Evolutionary conservation across 306 rosid species (phyloP).

Genomic region (Quercus aquifolioides): DNA sequence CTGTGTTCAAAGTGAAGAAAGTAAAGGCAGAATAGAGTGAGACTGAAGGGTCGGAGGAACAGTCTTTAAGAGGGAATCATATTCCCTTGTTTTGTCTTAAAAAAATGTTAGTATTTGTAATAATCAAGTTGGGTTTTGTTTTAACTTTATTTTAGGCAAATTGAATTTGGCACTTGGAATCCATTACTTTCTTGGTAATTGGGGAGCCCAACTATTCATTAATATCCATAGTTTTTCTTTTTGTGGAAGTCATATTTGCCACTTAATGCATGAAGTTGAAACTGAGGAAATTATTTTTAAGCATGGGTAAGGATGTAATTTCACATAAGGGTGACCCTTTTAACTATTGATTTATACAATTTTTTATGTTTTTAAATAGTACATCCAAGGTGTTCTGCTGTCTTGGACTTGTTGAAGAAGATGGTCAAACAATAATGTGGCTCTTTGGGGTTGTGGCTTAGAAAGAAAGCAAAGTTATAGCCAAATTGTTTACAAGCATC

Average conservation of each 20-base stretch:
- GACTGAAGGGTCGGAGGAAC: constrained; percentile 1
- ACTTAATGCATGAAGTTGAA: not conserved
- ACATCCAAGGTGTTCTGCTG: not conserved
- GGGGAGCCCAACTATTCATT: not conserved
- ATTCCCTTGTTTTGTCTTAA: constrained; percentile 13
- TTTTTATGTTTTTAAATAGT: not conserved
- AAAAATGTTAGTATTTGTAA: not conserved
- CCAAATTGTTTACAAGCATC: not conserved
- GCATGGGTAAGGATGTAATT: not conserved
- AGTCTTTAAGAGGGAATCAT: constrained; percentile 33
- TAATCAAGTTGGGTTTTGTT: constrained; percentile 7
- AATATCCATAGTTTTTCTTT: no score
- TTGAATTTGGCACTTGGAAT: not conserved
- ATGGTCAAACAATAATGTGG: not conserved
- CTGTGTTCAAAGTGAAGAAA: constrained; percentile 14
- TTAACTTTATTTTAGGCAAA: not conserved
- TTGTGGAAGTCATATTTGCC: not conserved
- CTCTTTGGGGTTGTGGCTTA: not conserved
- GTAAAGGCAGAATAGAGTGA: constrained; percentile 14
- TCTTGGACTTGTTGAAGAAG: not conserved
- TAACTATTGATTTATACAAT: not conserved
- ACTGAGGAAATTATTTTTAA: not conserved
- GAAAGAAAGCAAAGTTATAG: not conserved
- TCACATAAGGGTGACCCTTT: not conserved
- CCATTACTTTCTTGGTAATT: constrained; percentile 8